Evolutionary conservation across 2,329 filamentous ascomycete species (phyloP).

Genomic region (Mycocentrospora acerina): DNA sequence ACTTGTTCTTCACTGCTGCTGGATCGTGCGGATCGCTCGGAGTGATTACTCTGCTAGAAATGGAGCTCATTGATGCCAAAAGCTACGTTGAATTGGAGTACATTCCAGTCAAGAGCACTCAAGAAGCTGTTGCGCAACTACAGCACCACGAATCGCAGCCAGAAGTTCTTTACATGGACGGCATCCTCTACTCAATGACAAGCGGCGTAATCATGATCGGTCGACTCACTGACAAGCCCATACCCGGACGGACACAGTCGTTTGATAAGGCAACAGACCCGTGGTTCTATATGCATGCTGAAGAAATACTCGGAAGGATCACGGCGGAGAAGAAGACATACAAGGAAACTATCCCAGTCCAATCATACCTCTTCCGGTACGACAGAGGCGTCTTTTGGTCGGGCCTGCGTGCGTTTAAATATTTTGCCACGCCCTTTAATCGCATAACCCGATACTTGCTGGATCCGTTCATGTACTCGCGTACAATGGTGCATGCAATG

Average conservation of each 20-base stretch:
- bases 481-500: conserved; percentile 63
- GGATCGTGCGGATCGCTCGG: conserved; percentile 63
- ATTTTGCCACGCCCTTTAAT: conserved; percentile 64
- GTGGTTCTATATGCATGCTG: conserved; percentile 73
- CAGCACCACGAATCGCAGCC: conserved; percentile 47
- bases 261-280: conserved; percentile 65
- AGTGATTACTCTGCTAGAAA: conserved; percentile 61
- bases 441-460: conserved; percentile 59
- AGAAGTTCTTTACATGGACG: conserved; percentile 67
- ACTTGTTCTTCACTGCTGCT: conserved; percentile 62
- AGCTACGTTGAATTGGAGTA: conserved; percentile 65
- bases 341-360: conserved; percentile 48
- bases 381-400: conserved; percentile 68
- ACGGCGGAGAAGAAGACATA: conserved; percentile 7
- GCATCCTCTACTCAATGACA: conserved; percentile 61
- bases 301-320: conserved; percentile 31
- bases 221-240: conserved; percentile 53
- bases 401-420: conserved; percentile 61
- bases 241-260: conserved; percentile 32
- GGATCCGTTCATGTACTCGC: conserved; percentile 62
- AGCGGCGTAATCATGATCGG: conserved; percentile 64
- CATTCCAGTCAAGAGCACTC: conserved; percentile 53
- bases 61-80: conserved; percentile 57
- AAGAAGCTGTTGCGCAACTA: conserved; percentile 53
- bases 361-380: conserved; percentile 63